Evolutionary conservation across 768 basidiomycete species (phyloP), one percentile per base, ranked within the genome.

Genomic region (Crepidotus variabilis): DNA sequence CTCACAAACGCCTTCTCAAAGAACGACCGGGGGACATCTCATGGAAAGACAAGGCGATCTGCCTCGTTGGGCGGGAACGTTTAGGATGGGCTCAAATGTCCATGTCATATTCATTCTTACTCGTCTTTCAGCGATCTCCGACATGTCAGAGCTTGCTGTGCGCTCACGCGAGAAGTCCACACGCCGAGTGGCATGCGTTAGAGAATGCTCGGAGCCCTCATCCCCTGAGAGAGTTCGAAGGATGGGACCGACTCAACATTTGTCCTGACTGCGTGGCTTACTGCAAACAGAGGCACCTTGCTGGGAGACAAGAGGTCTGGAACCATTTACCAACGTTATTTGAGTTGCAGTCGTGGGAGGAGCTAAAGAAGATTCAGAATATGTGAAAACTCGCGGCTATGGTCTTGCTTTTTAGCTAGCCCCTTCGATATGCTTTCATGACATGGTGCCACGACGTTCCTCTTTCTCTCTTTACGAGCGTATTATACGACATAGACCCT

Each of bases 101-200:
- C 57, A 61, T 78, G 28, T 74, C 76, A 0, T 75, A 78, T 43
- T 63, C 71, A 0, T 79, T 77, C 60, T 64, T 79, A 0, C 65
- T 76, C n/a, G 69, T 72, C 5, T 77, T 77, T 55, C 69, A 66
- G 14, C 68, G 70, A 0, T 60, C 72, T 1, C 67, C 71, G 0
- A 52, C 36, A 9, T 79, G 76, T 51, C 48, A 57, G 16, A 63
- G 65, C 13, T 57, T 69, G 21, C 56, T 70, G 32, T 78, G 76
- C 48, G 66, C 66, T 1, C 58, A 69, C 28, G 69, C 74, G 9
- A 60, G 72, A 10, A 71, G 76, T 0, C 76, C 76, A 6, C 71
- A 73, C 60, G 69, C 72, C 4, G 75, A 79, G 60, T 79, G 78
- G 78, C 74, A 74, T 50, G 59, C 72, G n/a, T 51, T 77, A 9